phyloP scores from a whole-genome alignment of 73 alveolate genomes.

The Paramecium tetraurelia region DNA sequence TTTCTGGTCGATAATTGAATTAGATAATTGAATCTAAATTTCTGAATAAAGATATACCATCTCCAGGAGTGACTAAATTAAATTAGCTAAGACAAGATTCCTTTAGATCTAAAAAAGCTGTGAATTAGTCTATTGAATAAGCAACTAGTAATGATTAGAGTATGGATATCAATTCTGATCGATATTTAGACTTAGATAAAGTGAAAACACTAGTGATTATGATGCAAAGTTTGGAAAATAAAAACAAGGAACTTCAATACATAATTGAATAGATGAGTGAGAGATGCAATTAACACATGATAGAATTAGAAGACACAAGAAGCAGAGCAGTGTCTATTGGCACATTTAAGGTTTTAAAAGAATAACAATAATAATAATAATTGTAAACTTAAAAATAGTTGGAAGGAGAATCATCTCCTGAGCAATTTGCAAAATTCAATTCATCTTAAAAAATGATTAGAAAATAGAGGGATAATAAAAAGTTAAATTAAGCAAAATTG shows the following conservation, averaged over 20 bases:
- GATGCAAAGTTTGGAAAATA: not conserved
- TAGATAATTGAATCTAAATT: conserved; percentile 4
- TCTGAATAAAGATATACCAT: not conserved
- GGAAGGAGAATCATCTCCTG: not conserved
- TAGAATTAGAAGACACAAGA: not conserved
- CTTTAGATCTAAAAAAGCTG: not conserved
- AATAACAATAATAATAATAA: not conserved
- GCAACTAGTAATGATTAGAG: not conserved
- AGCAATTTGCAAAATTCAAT: not conserved
- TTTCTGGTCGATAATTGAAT: not conserved
- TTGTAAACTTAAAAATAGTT: not conserved
- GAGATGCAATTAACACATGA: not conserved
- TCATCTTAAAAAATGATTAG: not conserved
- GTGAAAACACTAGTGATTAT: not conserved
- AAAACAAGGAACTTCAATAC: not conserved
- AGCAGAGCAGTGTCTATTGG: not conserved
- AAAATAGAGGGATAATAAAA: not conserved
- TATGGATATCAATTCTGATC: not conserved
- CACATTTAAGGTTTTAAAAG: not conserved
- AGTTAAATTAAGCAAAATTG: not conserved
- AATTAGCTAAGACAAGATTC: not conserved
- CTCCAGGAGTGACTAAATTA: not conserved
- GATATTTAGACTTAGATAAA: not conserved
- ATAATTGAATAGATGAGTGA: conserved; percentile 4
- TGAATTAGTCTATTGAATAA: not conserved